Conservation (phyloP, 1,284 basidiomycete species). For the Cryptococcus hybrid region DNA sequence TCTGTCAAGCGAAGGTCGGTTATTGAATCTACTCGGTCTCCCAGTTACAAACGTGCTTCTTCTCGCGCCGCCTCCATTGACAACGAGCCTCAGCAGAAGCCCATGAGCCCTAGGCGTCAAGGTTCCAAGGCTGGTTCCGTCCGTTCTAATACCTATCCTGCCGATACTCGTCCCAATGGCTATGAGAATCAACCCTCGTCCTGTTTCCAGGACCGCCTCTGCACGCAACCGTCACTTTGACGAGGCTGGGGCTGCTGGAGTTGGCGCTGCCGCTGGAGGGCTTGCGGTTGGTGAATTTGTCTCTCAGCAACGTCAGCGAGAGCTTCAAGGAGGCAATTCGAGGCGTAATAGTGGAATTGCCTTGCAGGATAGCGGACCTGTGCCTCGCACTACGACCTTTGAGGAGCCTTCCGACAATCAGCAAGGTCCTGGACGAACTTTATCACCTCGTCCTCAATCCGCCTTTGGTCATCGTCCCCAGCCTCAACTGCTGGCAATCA, state of each 20-base stretch:
- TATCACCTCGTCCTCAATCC: slow-evolving; percentile 21
- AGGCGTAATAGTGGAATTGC: slow-evolving; percentile 7
- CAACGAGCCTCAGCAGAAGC: neutral
- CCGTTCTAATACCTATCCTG: slow-evolving; percentile 6
- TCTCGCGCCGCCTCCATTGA: slow-evolving; percentile 1
- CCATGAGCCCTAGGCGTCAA: slow-evolving; percentile 10
- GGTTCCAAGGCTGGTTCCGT: slow-evolving; percentile 20
- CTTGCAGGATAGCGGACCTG: slow-evolving; percentile 18
- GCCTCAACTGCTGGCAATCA: slow-evolving; percentile 26
- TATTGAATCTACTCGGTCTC: slow-evolving; percentile 15
- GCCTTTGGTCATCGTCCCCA: slow-evolving; percentile 34
- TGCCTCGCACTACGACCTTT: slow-evolving; percentile 16
- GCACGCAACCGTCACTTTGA: slow-evolving; percentile 14
- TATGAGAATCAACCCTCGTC: slow-evolving; percentile 1
- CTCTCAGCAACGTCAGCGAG: slow-evolving; percentile 29
- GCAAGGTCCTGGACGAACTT: neutral
- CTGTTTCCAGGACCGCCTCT: slow-evolving; percentile 8
- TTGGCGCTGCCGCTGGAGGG: slow-evolving; percentile 15
- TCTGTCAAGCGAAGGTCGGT: slow-evolving; percentile 20
- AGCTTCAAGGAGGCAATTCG: slow-evolving; percentile 30
- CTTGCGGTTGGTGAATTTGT: slow-evolving; percentile 29
- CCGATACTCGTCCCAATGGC: neutral
- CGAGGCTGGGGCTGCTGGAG: slow-evolving; percentile 8
- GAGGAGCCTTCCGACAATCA: slow-evolving; percentile 15
- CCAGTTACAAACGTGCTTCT: slow-evolving; percentile 8